A percentile compares a stretch with the other conserved stretches of the same genome.
These are phyloP conservation scores for Chrysanthemum seticuspe DNA, from an alignment of 129 eudicot species.

Conservation along the genomic window DNA sequence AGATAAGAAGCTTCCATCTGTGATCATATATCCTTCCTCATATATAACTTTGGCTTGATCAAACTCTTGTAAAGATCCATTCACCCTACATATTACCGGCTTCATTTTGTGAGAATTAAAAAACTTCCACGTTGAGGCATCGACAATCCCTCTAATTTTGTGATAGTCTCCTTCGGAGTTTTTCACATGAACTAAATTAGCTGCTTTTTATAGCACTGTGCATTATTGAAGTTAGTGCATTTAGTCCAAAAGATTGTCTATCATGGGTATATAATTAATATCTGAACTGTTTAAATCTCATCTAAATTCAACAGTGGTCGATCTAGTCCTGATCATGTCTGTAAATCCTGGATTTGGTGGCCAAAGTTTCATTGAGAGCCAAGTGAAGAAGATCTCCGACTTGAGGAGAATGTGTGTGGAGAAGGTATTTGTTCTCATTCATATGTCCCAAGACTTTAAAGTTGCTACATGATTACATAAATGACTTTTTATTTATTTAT, in stretches of 20 bases:
- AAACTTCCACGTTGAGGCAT: too few species aligned
- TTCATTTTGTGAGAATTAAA: too few species aligned
- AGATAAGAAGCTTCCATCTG: too few species aligned
- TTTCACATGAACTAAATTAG: too few species aligned
- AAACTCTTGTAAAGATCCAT: too few species aligned
- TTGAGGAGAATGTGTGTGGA: conserved; percentile 90
- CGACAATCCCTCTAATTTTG: too few species aligned
- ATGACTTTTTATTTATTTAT: background rate
- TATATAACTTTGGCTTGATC: too few species aligned
- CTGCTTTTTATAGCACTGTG: too few species aligned
- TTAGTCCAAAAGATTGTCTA: background rate
- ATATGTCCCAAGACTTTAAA: conserved; percentile 6
- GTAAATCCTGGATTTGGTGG: conserved; percentile 99
- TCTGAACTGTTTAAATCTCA: background rate
- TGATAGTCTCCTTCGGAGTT: too few species aligned
- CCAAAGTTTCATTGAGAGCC: conserved; percentile 99
- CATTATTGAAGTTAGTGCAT: too few species aligned
- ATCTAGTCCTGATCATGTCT: conserved; percentile 92
- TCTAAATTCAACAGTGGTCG: conserved; percentile 53
- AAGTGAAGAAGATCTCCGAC: conserved; percentile 94
- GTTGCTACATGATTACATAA: conserved; percentile 4
- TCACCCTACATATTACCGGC: too few species aligned
- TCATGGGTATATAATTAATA: conserved; percentile 2
- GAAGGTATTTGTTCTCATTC: conserved; percentile 50
- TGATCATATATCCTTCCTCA: too few species aligned